phyloP scores from a whole-genome alignment of 1,284 basidiomycete genomes.

The Trichosporon sp. region DNA sequence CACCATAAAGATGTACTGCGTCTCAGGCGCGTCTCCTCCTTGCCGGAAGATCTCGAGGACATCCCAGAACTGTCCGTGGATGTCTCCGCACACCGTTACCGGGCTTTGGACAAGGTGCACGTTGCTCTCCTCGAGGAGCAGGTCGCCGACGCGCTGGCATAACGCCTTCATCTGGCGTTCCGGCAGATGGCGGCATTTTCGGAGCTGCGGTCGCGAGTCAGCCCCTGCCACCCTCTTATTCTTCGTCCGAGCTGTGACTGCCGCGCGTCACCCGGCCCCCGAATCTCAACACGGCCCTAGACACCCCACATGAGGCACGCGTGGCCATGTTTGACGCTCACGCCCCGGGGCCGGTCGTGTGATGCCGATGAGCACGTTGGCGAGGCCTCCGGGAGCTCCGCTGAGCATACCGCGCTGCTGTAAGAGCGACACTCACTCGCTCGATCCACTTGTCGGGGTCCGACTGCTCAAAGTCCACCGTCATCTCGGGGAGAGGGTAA shows the following conservation, averaged over 20 bases:
- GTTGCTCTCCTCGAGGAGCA: slow-evolving; percentile 91
- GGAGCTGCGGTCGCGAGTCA: slow-evolving; percentile 55
- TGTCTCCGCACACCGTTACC: slow-evolving; percentile 89
- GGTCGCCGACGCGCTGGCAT: slow-evolving; percentile 75
- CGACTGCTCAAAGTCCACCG: slow-evolving; percentile 27
- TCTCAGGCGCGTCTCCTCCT: slow-evolving; percentile 80
- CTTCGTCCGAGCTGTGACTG: neutral
- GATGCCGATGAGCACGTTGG: neutral
- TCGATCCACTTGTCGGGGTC: slow-evolving; percentile 25
- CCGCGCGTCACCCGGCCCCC: neutral
- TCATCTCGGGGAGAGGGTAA: neutral
- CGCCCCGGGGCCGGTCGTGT: neutral
- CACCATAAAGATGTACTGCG: slow-evolving; percentile 92
- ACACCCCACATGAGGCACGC: neutral
- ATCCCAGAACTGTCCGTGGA: slow-evolving; percentile 96
- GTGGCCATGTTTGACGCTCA: neutral
- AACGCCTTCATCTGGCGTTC: slow-evolving; percentile 87
- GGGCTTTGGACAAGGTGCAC: slow-evolving; percentile 88
- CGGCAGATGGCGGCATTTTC: slow-evolving; percentile 77
- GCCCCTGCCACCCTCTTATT: neutral
- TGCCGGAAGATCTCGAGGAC: slow-evolving; percentile 82
- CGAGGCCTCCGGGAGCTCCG: neutral
- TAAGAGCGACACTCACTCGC: slow-evolving; percentile 13
- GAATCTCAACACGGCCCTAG: neutral
- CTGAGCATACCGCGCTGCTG: neutral